Conservation (phyloP, 176 grass and related monocot species). For the Cenchrus purpureus region DNA sequence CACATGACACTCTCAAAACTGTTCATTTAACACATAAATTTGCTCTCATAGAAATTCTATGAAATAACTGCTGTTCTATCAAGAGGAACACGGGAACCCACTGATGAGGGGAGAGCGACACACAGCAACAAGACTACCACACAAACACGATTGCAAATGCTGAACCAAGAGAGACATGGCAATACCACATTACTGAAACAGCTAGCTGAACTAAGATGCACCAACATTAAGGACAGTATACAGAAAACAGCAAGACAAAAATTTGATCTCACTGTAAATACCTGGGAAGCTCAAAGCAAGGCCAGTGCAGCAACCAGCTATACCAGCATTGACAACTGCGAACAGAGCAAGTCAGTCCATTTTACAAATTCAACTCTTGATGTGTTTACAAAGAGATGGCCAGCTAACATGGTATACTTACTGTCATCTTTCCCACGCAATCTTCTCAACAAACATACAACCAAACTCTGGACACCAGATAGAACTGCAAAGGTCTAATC, state of each 20-base stretch:
- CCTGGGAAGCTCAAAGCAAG: conserved; percentile 96
- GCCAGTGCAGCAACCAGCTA: conserved; percentile 93
- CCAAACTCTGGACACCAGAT: conserved; percentile 91
- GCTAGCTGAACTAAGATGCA: neutral
- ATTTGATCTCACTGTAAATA: conserved; percentile 38
- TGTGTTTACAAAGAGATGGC: conserved; percentile 7
- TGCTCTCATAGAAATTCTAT: neutral
- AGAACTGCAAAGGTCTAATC: conserved; percentile 92
- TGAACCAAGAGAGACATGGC: neutral
- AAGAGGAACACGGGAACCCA: neutral
- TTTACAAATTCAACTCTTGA: neutral
- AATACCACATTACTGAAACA: neutral
- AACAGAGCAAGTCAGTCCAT: conserved; percentile 46
- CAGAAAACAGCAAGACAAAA: neutral
- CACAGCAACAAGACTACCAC: neutral
- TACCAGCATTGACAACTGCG: conserved; percentile 79
- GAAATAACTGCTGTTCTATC: conserved; percentile 1
- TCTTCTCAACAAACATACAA: conserved; percentile 82
- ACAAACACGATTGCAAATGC: neutral
- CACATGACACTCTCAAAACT: neutral
- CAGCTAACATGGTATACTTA: conserved; percentile 34
- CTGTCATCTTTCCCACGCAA: conserved; percentile 96
- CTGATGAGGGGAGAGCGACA: neutral
- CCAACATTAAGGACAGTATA: neutral
- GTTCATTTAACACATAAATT: neutral